Conservation (phyloP, 805 yeast genomes). For the Wickerhamiella qilinensis region DNA sequence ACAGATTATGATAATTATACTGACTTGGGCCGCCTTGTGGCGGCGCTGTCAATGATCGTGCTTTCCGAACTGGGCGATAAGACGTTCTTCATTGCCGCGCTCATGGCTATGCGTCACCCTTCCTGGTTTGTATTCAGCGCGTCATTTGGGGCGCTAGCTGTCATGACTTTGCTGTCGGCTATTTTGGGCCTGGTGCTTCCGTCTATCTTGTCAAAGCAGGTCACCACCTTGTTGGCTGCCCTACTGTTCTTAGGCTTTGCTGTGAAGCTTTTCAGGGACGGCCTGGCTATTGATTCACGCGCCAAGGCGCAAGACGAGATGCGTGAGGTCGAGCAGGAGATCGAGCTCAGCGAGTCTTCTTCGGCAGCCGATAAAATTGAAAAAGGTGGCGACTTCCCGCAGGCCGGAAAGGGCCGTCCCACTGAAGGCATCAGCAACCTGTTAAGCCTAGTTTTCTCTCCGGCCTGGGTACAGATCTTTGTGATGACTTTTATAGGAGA, state of each 20-base stretch:
- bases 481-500: conserved; percentile 94
- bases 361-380: conserved; percentile 23
- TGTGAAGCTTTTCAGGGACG: conserved; percentile 48
- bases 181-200: conserved; percentile 86
- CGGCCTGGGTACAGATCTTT: conserved; percentile 87
- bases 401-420: conserved; percentile 4
- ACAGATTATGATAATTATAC: neutral
- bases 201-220: conserved; percentile 56
- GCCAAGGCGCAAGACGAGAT: conserved; percentile 82
- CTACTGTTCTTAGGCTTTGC: conserved; percentile 33
- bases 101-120: conserved; percentile 93
- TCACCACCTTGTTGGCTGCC: conserved; percentile 73
- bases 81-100: conserved; percentile 89
- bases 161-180: conserved; percentile 89
- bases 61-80: conserved; percentile 97
- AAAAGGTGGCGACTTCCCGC: conserved; percentile 14
- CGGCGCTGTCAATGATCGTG: conserved; percentile 80
- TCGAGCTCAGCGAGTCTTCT: conserved; percentile 47
- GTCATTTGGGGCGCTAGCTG: conserved; percentile 65
- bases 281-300: conserved; percentile 48
- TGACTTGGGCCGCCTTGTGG: conserved; percentile 29
- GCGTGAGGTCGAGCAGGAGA: conserved; percentile 93
- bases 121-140: conserved; percentile 74
- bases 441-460: conserved; percentile 55
- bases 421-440: conserved; percentile 33